Evolutionary conservation across 176 grass and related monocot genomes (phyloP).

Genomic region (barley (Hordeum vulgare)): MorexV3_pseudomolecules_assembly NC_058522.1:473334321-473334820

Average conservation of each 20-base stretch:
- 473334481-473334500: slow-evolving; percentile 38
- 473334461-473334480: slow-evolving; percentile 14
- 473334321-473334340: not conserved
- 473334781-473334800: not conserved
- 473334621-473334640: not conserved
- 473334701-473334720: not conserved
- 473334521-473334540: slow-evolving; percentile 28
- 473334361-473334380: too few species aligned
- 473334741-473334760: not conserved
- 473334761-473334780: not conserved
- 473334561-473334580: slow-evolving; percentile 55
- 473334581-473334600: slow-evolving; percentile 3
- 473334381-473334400: not conserved
- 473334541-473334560: slow-evolving; percentile 66
- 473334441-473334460: slow-evolving; percentile 34
- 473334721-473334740: not conserved
- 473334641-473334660: not conserved
- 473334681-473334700: not conserved
- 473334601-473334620: slow-evolving; percentile 44
- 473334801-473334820: not conserved
- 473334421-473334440: slow-evolving; percentile 39
- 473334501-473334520: slow-evolving; percentile 31
- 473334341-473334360: not conserved
- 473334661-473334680: not conserved
- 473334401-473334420: slow-evolving; percentile 10